Percentiles rank a stretch among this genome's conserved stretches.
phyloP scores from a whole-genome alignment of 2,329 filamentous ascomycete genomes.

The Sarocladiaceae sp. region DNA sequence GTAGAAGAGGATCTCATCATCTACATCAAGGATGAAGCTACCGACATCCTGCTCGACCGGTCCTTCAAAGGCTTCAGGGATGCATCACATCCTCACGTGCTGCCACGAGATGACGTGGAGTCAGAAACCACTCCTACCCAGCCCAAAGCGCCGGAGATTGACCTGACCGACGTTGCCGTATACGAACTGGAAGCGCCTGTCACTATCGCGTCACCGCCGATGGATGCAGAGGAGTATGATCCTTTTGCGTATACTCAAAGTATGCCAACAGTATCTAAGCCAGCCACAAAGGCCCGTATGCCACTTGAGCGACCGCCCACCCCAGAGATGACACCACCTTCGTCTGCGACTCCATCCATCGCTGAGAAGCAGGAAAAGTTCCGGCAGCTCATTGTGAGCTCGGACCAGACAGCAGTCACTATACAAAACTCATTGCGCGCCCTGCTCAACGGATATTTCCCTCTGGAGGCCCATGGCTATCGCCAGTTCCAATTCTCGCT shows the following conservation, averaged over 20 bases:
- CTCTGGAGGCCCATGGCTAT: constrained; percentile 38
- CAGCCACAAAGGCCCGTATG: constrained; percentile 14
- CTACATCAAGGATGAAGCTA: constrained; percentile 40
- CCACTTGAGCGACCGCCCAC: constrained; percentile 32
- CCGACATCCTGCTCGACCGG: constrained; percentile 36
- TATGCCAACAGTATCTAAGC: constrained; percentile 18
- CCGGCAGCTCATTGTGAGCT: constrained; percentile 35
- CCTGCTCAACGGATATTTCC: constrained; percentile 45
- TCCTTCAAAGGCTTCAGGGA: constrained; percentile 38
- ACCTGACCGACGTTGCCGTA: too few relatives aligned
- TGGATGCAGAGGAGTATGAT: constrained; percentile 37
- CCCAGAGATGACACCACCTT: constrained; percentile 37
- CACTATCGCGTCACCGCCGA: constrained; percentile 12
- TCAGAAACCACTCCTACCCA: too few relatives aligned
- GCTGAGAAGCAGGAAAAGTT: constrained; percentile 31
- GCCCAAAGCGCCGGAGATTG: too few relatives aligned
- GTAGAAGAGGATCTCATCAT: constrained; percentile 51
- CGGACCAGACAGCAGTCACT: constrained; percentile 41
- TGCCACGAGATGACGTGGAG: too few relatives aligned
- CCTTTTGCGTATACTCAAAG: constrained; percentile 34
- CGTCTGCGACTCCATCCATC: too few relatives aligned
- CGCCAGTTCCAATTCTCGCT: constrained; percentile 41
- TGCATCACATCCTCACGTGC: too few relatives aligned
- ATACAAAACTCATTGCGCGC: constrained; percentile 53
- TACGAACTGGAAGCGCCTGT: neutral